These are phyloP conservation scores for Alternaria brassicicola DNA, from an alignment of 2,329 filamentous ascomycete species.

Conservation along the genomic window DNA sequence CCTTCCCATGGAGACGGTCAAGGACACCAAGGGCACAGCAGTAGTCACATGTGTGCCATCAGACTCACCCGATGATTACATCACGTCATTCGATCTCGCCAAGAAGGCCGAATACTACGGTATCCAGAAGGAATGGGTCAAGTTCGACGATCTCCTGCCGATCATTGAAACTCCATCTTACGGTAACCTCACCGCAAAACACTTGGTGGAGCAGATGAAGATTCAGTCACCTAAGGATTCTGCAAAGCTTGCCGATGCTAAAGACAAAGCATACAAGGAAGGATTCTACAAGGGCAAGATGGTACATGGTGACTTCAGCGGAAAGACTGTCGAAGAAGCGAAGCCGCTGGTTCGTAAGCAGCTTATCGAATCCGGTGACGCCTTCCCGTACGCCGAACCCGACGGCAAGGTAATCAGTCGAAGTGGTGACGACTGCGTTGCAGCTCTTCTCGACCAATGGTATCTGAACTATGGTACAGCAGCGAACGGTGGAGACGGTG, in stretches of 20 bases:
- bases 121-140: conserved; percentile 96
- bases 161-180: conserved; percentile 79
- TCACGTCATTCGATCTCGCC: conserved; percentile 81
- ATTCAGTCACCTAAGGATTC: conserved; percentile 96
- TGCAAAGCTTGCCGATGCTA: conserved; percentile 88
- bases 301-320: conserved; percentile 85
- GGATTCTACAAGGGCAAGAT: conserved; percentile 96
- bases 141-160: conserved; percentile 79
- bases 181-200: conserved; percentile 81
- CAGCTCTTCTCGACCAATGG: conserved; percentile 94
- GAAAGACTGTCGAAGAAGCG: conserved; percentile 81
- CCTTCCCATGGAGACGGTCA: conserved; percentile 92
- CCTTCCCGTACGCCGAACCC: conserved; percentile 92
- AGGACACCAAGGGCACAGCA: conserved; percentile 92
- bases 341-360: conserved; percentile 84
- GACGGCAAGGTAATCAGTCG: conserved; percentile 86
- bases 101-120: conserved; percentile 96
- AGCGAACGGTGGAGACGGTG: conserved; percentile 68
- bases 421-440: conserved; percentile 91
- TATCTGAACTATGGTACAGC: conserved; percentile 87
- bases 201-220: conserved; percentile 89
- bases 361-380: conserved; percentile 76
- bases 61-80: conserved; percentile 94
- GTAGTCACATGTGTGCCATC: conserved; percentile 96
- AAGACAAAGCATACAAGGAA: conserved; percentile 96